Evolutionary conservation across 2,329 filamentous ascomycete genomes (phyloP).

Genomic region (Nemania bipapillata): DNA sequence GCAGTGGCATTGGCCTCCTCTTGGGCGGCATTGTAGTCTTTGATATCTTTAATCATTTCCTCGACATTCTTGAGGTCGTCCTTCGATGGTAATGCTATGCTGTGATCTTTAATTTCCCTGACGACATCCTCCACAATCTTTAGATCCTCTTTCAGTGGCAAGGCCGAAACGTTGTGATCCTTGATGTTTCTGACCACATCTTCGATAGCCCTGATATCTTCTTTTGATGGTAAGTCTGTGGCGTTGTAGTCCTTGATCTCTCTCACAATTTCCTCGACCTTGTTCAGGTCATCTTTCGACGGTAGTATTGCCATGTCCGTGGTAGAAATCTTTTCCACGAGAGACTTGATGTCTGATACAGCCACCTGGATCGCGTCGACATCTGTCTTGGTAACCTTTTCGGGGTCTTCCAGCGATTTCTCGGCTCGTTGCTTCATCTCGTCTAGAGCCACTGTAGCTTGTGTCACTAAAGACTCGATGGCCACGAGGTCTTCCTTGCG

Average conservation of each 20-base stretch:
- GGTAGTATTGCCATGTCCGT: slow-evolving; percentile 78
- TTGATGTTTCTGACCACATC: slow-evolving; percentile 77
- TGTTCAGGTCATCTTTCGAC: slow-evolving; percentile 79
- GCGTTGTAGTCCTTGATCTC: slow-evolving; percentile 77
- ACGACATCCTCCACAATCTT: slow-evolving; percentile 74
- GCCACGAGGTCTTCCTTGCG: slow-evolving; percentile 81
- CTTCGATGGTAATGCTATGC: slow-evolving; percentile 64
- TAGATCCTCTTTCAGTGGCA: slow-evolving; percentile 65
- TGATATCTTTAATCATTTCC: slow-evolving; percentile 76
- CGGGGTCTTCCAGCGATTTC: slow-evolving; percentile 65
- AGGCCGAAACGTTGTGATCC: slow-evolving; percentile 66
- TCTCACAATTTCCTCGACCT: slow-evolving; percentile 73
- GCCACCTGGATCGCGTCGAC: slow-evolving; percentile 82
- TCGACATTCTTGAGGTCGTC: slow-evolving; percentile 78
- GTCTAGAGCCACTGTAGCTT: slow-evolving; percentile 79
- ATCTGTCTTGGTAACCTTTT: slow-evolving; percentile 81
- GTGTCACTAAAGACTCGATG: slow-evolving; percentile 80
- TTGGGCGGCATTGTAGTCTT: slow-evolving; percentile 73
- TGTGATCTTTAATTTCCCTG: slow-evolving; percentile 75
- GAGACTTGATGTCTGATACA: slow-evolving; percentile 84
- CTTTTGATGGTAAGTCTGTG: slow-evolving; percentile 72
- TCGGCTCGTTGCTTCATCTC: slow-evolving; percentile 73
- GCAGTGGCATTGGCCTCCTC: slow-evolving; percentile 80
- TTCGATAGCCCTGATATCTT: slow-evolving; percentile 75
- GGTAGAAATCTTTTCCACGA: slow-evolving; percentile 80